Evolutionary conservation across 257 asterid genomes (phyloP).

Genomic region (Thymus quinquecostatus): DNA sequence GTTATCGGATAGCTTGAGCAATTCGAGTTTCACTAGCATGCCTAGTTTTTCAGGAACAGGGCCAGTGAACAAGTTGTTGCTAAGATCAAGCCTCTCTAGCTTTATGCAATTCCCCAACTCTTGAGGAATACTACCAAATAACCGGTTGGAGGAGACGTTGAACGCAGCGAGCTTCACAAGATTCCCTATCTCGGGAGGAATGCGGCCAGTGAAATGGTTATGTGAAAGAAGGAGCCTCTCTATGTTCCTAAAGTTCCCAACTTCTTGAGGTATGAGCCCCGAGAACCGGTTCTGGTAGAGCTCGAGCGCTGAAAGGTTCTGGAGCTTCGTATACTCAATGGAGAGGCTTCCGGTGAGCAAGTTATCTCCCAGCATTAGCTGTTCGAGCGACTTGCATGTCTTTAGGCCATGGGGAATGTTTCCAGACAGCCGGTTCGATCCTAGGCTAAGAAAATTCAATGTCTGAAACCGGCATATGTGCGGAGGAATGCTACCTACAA

Average conservation of each 20-base stretch:
- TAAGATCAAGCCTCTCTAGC: conserved; percentile 88
- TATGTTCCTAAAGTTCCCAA: conserved; percentile 58
- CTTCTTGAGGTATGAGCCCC: conserved; percentile 66
- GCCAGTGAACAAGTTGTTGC: conserved; percentile 64
- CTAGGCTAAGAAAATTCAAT: conserved; percentile 68
- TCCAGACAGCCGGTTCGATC: conserved; percentile 70
- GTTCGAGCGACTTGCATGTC: conserved; percentile 76
- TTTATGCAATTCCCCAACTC: conserved; percentile 73
- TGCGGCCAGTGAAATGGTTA: conserved; percentile 65
- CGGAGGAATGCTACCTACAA: conserved; percentile 71
- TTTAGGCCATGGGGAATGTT: conserved; percentile 77
- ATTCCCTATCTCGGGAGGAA: conserved; percentile 79
- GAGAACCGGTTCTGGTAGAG: conserved; percentile 69
- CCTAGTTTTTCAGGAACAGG: conserved; percentile 66
- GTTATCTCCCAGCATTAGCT: conserved; percentile 81
- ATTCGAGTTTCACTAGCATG: conserved; percentile 68
- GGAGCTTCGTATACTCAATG: conserved; percentile 59
- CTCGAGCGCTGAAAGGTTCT: conserved; percentile 81
- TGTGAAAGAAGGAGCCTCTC: conserved; percentile 76
- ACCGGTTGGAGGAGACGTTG: conserved; percentile 69
- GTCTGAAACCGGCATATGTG: conserved; percentile 59
- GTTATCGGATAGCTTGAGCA: conserved; percentile 76
- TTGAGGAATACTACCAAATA: conserved; percentile 63
- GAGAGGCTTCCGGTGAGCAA: conserved; percentile 80
- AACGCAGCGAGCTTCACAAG: conserved; percentile 77